A percentile compares a stretch with the other conserved stretches of the same genome.
phyloP scores from a whole-genome alignment of 164 flowering plant species.

The Akebia trifoliata region DNA sequence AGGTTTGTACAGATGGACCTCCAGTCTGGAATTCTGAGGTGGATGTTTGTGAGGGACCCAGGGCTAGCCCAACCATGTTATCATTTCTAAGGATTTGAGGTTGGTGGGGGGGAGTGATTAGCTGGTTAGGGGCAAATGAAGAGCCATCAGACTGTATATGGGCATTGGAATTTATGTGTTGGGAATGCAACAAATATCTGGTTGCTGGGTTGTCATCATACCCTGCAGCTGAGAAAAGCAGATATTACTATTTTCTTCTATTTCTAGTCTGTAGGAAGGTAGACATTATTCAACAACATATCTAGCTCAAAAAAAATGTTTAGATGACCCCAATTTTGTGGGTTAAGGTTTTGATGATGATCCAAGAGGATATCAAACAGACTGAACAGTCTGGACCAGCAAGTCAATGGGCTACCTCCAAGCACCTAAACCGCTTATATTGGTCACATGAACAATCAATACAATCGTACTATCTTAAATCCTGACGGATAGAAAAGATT shows the following conservation, averaged over 20 bases:
- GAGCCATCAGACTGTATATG: slow-evolving; percentile 41
- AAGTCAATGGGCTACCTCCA: neutral
- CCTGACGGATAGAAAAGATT: neutral
- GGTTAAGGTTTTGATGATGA: no score
- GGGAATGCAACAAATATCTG: slow-evolving; percentile 36
- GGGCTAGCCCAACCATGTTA: slow-evolving; percentile 30
- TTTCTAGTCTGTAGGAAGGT: neutral
- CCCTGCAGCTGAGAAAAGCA: slow-evolving; percentile 26
- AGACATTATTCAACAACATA: neutral
- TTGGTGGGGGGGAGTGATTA: slow-evolving; percentile 33
- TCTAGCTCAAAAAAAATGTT: neutral
- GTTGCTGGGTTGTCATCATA: slow-evolving; percentile 29
- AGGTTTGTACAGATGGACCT: slow-evolving; percentile 17
- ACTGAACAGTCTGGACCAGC: neutral
- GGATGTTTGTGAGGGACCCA: slow-evolving; percentile 51
- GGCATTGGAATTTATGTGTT: slow-evolving; percentile 30
- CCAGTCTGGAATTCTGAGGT: slow-evolving; percentile 28
- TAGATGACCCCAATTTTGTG: no score
- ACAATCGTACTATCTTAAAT: neutral
- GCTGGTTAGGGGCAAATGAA: slow-evolving; percentile 38
- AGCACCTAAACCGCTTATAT: neutral
- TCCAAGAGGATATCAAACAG: no score
- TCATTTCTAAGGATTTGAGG: slow-evolving; percentile 34
- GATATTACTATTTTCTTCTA: no score
- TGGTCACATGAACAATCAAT: neutral